Conservation (phyloP, 2,329 filamentous ascomycete species). For the Penicillium hesseltinei region DNA sequence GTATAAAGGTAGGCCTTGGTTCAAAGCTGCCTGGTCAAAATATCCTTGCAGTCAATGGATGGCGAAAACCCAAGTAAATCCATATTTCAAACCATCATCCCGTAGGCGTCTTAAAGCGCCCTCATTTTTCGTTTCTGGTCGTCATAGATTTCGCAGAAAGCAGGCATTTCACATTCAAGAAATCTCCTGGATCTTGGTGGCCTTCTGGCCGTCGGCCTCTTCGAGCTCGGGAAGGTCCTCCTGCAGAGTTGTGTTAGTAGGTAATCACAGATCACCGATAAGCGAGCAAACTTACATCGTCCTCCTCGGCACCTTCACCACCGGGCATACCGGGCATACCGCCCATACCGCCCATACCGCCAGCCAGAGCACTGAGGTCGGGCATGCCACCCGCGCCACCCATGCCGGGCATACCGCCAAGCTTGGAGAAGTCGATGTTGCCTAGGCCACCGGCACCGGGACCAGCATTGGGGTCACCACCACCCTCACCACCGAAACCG, state of each 20-base stretch:
- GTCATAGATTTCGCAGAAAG: conserved; percentile 23
- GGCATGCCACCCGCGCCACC: conserved; percentile 52
- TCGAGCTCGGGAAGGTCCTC: conserved; percentile 80
- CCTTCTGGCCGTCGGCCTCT: conserved; percentile 39
- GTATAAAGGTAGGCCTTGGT: not conserved
- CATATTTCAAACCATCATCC: conserved; percentile 13
- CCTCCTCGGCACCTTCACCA: conserved; percentile 36
- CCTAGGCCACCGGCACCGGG: conserved; percentile 60
- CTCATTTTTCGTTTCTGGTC: conserved; percentile 27
- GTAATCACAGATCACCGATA: not conserved
- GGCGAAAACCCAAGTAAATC: conserved; percentile 5
- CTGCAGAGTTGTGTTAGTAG: conserved; percentile 41
- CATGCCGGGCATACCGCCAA: conserved; percentile 59
- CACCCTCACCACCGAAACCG: conserved; percentile 40
- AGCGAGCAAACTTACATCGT: conserved; percentile 52
- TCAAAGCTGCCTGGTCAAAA: not conserved
- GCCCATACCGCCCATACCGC: conserved; percentile 9
- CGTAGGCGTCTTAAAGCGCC: conserved; percentile 15
- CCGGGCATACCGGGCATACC: conserved; percentile 22
- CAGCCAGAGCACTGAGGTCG: conserved; percentile 40
- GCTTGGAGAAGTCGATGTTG: conserved; percentile 92
- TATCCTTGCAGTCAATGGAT: conserved; percentile 1
- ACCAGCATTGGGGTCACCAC: conserved; percentile 13
- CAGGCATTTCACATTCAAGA: conserved; percentile 25
- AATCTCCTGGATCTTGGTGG: conserved; percentile 39